Evolutionary conservation across 2,329 filamentous ascomycete genomes (phyloP).

Genomic region (Neopestalotiopsis clavispora): DNA sequence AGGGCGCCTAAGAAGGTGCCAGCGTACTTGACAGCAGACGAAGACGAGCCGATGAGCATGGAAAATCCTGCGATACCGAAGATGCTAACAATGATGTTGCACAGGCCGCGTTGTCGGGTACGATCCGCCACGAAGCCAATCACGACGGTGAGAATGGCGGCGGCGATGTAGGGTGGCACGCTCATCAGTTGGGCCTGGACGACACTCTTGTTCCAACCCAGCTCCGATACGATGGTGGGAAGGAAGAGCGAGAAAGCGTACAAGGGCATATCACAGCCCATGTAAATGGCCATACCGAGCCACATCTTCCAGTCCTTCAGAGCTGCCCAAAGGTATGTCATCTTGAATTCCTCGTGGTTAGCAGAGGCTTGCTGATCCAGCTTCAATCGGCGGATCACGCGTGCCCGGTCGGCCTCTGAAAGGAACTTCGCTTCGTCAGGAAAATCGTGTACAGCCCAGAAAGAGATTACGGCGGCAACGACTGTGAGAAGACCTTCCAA

Average conservation of each 20-base stretch:
- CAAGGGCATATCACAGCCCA: conserved; percentile 74
- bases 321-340: conserved; percentile 72
- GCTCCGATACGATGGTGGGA: conserved; percentile 73
- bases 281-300: conserved; percentile 75
- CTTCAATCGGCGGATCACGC: conserved; percentile 74
- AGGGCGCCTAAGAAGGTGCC: conserved; percentile 84
- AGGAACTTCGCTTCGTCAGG: conserved; percentile 79
- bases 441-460: conserved; percentile 84
- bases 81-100: conserved; percentile 75
- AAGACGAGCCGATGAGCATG: conserved; percentile 73
- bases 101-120: conserved; percentile 73
- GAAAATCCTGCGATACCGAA: conserved; percentile 78
- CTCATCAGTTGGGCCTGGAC: conserved; percentile 73
- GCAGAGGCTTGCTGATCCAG: conserved; percentile 77
- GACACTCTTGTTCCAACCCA: conserved; percentile 47
- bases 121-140: conserved; percentile 80
- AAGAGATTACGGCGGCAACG: conserved; percentile 68
- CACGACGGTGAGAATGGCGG: conserved; percentile 69
- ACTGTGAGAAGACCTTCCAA: conserved; percentile 74
- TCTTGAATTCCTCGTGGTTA: conserved; percentile 75
- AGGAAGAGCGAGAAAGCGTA: conserved; percentile 81
- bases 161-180: conserved; percentile 77
- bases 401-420: conserved; percentile 68
- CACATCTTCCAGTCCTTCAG: conserved; percentile 87
- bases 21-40: conserved; percentile 75